phyloP scores from a whole-genome alignment of 805 yeast genomes.

The Lachancea sp. region DNA sequence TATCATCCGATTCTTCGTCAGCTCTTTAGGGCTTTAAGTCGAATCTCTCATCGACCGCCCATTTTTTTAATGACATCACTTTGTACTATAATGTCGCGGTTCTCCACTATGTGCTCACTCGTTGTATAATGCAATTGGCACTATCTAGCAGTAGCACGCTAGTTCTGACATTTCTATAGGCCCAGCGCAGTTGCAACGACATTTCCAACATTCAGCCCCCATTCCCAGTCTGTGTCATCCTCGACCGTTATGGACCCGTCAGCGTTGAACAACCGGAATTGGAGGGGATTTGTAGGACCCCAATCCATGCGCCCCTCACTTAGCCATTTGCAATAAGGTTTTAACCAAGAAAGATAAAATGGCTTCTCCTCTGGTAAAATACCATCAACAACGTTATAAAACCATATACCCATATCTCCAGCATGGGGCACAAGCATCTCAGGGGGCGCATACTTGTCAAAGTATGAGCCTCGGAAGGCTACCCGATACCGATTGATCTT shows the following conservation, averaged over 20 bases:
- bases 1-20: no score
- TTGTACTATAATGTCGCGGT: no score
- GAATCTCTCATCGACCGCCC: no score
- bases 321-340: slow-evolving; percentile 31
- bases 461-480: slow-evolving; percentile 26
- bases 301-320: slow-evolving; percentile 29
- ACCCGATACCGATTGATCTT: slow-evolving; percentile 29
- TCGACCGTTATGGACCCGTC: slow-evolving; percentile 28
- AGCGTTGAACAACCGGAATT: slow-evolving; percentile 26
- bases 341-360: slow-evolving; percentile 22
- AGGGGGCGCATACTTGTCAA: slow-evolving; percentile 20
- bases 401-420: slow-evolving; percentile 35
- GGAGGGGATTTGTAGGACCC: slow-evolving; percentile 25
- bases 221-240: slow-evolving; percentile 34
- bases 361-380: slow-evolving; percentile 26
- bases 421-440: slow-evolving; percentile 35
- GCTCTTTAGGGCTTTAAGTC: no score
- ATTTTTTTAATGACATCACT: no score
- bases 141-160: no score
- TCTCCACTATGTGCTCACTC: no score
- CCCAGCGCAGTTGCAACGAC: slow-evolving; percentile 7
- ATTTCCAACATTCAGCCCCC: slow-evolving; percentile 34
- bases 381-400: slow-evolving; percentile 23
- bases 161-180: no score
- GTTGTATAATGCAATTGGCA: no score